Evolutionary conservation across 208 protist genomes (phyloP).

Genomic region (Paratrypanosoma confusum): DNA sequence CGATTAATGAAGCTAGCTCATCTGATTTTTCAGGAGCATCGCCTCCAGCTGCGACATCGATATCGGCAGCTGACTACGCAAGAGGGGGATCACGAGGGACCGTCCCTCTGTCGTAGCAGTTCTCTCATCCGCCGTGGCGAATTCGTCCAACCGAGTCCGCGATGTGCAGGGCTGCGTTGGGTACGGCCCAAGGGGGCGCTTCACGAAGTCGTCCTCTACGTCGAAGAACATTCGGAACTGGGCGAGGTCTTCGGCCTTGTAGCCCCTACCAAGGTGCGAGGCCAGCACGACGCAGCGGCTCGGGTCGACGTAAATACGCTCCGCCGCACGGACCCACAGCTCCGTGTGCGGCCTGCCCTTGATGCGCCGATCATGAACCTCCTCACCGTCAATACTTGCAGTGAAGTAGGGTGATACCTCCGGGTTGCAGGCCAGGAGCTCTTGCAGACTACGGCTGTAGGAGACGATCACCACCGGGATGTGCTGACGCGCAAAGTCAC

Average conservation of each 20-base stretch:
- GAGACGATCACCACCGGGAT: constrained; percentile 68
- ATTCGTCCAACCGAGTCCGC: no score
- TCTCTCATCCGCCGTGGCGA: no score
- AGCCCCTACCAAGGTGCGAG: constrained; percentile 69
- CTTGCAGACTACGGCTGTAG: constrained; percentile 65
- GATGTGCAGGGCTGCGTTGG: no score
- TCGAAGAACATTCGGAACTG: constrained; percentile 84
- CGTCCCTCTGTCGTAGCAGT: no score
- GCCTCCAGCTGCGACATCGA: no score
- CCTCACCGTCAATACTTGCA: constrained; percentile 76
- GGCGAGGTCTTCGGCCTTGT: constrained; percentile 40
- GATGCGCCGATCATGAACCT: constrained; percentile 67
- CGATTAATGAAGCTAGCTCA: no score
- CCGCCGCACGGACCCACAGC: constrained; percentile 55
- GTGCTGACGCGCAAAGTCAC: constrained; percentile 37
- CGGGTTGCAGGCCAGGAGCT: constrained; percentile 35
- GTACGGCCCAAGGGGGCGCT: constrained; percentile 16
- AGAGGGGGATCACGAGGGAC: no score
- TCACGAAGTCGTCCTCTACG: constrained; percentile 78
- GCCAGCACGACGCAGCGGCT: constrained; percentile 65
- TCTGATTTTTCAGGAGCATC: no score
- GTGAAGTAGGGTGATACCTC: constrained; percentile 57
- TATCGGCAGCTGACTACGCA: no score
- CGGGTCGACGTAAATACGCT: constrained; percentile 79
- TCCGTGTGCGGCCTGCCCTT: constrained; percentile 73